Percentiles rank a stretch among this genome's conserved stretches.
Evolutionary conservation across 192 early-diverging fungal genomes (phyloP).

Genomic region (Coemansia sp.): DNA sequence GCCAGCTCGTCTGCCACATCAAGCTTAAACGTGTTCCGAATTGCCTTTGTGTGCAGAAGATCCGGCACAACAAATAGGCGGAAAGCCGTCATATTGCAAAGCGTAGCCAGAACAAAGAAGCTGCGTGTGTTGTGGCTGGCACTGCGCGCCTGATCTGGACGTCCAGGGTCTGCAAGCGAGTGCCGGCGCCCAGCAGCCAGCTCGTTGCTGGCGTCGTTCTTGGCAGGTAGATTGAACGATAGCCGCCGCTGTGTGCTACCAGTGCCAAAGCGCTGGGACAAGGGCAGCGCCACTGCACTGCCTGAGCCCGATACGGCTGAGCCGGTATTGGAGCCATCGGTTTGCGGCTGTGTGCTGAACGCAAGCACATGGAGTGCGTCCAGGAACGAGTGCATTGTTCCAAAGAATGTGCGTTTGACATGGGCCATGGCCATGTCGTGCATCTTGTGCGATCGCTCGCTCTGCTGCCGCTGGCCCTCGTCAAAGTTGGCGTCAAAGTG

Average conservation of each 20-base stretch:
- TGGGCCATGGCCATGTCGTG: conserved; percentile 45
- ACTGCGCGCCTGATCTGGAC: conserved; percentile 10
- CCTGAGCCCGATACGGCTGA: not conserved
- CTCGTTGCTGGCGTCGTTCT: conserved; percentile 7
- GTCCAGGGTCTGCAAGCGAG: conserved; percentile 17
- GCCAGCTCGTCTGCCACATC: conserved; percentile 58
- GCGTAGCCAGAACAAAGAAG: conserved; percentile 66
- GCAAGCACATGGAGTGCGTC: conserved; percentile 78
- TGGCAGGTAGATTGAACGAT: conserved; percentile 37
- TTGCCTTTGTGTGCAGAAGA: conserved; percentile 69
- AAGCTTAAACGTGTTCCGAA: conserved; percentile 59
- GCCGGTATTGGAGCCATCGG: not conserved
- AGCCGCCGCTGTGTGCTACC: conserved; percentile 34
- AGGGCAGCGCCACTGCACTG: not conserved
- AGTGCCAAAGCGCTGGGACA: conserved; percentile 7
- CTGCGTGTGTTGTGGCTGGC: conserved; percentile 12
- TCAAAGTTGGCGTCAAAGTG: conserved; percentile 46
- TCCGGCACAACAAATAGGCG: conserved; percentile 72
- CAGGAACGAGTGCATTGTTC: conserved; percentile 70
- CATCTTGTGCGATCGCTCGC: conserved; percentile 56
- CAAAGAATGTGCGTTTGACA: conserved; percentile 69
- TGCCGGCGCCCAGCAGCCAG: conserved; percentile 17
- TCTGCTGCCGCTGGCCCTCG: conserved; percentile 51
- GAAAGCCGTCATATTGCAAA: conserved; percentile 81
- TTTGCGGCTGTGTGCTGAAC: conserved; percentile 17